A percentile compares a stretch with the other conserved stretches of the same genome.
phyloP scores from a whole-genome alignment of 352 stramenopile genomes.

The Pythium oligandrum region DNA sequence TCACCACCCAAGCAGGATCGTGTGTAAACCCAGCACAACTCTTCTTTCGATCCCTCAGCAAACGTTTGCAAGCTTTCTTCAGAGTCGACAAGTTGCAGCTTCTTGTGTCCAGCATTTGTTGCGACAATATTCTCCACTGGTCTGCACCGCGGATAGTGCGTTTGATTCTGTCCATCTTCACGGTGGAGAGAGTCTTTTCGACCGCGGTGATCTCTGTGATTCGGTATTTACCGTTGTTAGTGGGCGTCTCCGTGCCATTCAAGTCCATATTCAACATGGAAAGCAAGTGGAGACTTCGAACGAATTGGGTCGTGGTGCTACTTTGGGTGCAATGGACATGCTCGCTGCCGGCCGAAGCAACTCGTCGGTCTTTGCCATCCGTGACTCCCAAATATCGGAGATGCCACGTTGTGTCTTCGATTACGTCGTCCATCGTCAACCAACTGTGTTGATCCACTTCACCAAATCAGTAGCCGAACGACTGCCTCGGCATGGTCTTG shows the following conservation, averaged over 20 bases:
- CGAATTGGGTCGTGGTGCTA: slow-evolving; percentile 75
- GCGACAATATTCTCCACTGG: slow-evolving; percentile 64
- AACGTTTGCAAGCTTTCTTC: slow-evolving; percentile 51
- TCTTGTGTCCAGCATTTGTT: slow-evolving; percentile 58
- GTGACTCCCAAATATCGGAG: slow-evolving; percentile 83
- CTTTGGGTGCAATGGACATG: slow-evolving; percentile 81
- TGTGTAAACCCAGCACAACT: slow-evolving; percentile 41
- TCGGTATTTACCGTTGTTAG: slow-evolving; percentile 81
- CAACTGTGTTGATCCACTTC: slow-evolving; percentile 73
- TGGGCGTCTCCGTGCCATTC: slow-evolving; percentile 66
- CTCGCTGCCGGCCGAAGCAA: slow-evolving; percentile 63
- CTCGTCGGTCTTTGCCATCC: slow-evolving; percentile 80
- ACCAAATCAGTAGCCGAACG: slow-evolving; percentile 69
- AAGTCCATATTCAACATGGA: slow-evolving; percentile 51
- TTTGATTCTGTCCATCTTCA: slow-evolving; percentile 85
- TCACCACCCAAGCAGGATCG: slow-evolving; percentile 31
- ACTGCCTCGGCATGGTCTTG: slow-evolving; percentile 38
- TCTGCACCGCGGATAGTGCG: slow-evolving; percentile 68
- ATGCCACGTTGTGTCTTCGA: slow-evolving; percentile 86
- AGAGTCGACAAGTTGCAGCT: slow-evolving; percentile 43
- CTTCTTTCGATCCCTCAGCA: slow-evolving; percentile 55
- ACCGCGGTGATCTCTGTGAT: slow-evolving; percentile 71
- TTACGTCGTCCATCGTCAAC: slow-evolving; percentile 66
- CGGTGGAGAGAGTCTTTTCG: slow-evolving; percentile 74
- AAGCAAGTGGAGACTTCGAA: slow-evolving; percentile 73